These are phyloP conservation scores for Eucalyptus dawsonii DNA, from an alignment of 345 rosid species.

Conservation along the genomic window DNA sequence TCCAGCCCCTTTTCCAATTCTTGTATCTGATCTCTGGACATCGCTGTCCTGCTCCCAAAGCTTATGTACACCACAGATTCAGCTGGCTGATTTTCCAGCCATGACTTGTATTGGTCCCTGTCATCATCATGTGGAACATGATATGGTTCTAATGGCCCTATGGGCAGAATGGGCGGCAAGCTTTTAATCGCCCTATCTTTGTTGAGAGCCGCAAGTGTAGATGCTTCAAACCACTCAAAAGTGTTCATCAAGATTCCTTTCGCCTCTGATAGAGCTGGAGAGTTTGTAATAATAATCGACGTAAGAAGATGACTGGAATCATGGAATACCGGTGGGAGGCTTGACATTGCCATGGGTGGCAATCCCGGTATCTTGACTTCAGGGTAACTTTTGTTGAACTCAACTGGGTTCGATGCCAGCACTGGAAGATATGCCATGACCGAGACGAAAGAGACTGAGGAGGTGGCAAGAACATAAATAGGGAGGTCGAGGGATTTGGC, in stretches of 20 bases:
- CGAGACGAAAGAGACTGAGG: background rate
- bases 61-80: background rate
- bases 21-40: background rate
- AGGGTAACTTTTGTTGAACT: background rate
- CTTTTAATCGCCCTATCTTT: background rate
- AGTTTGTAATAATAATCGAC: background rate
- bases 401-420: background rate
- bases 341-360: background rate
- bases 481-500: background rate
- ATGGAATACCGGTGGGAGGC: background rate
- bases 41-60: background rate
- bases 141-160: constrained; percentile 4
- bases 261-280: background rate
- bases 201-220: background rate
- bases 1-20: background rate
- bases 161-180: background rate
- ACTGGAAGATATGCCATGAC: background rate
- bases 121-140: background rate
- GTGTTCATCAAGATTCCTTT: constrained; percentile 2
- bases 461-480: background rate
- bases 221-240: background rate
- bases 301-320: background rate
- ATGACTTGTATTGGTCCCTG: background rate
- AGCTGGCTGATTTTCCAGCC: background rate
- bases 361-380: background rate